Conservation (phyloP, 257 asterid genomes). For the Dorcoceras hygrometricum region DNA sequence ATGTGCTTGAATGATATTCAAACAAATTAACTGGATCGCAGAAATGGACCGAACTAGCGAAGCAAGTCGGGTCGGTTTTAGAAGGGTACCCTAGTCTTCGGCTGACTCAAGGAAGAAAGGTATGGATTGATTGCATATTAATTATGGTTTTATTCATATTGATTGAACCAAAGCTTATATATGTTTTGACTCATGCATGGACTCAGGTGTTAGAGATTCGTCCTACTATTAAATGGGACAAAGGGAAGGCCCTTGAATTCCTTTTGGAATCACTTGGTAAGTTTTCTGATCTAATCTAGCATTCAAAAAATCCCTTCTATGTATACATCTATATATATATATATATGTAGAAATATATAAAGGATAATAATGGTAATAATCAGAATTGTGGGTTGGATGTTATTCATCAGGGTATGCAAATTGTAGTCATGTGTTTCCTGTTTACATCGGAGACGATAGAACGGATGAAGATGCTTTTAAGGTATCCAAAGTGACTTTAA, state of each 20-base stretch:
- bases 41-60: conserved; percentile 87
- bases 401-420: conserved; percentile 56
- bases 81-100: conserved; percentile 81
- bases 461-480: conserved; percentile 89
- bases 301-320: too few species aligned
- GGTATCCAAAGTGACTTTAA: conserved; percentile 33
- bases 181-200: too few species aligned
- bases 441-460: conserved; percentile 89
- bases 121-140: conserved; percentile 13
- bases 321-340: too few species aligned
- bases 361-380: too few species aligned
- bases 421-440: conserved; percentile 63
- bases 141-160: too few species aligned
- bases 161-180: too few species aligned
- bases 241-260: conserved; percentile 94
- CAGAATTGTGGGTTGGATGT: not conserved
- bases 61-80: conserved; percentile 64
- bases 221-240: conserved; percentile 96
- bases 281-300: conserved; percentile 21
- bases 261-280: conserved; percentile 85
- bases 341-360: too few species aligned
- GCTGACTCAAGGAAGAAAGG: conserved; percentile 82
- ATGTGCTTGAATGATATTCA: too few species aligned
- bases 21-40: conserved; percentile 28
- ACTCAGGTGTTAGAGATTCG: conserved; percentile 83